A percentile compares a stretch with the other conserved stretches of the same genome.
Evolutionary conservation across 768 basidiomycete genomes (phyloP).

Genomic region (Hericium erinaceus): DNA sequence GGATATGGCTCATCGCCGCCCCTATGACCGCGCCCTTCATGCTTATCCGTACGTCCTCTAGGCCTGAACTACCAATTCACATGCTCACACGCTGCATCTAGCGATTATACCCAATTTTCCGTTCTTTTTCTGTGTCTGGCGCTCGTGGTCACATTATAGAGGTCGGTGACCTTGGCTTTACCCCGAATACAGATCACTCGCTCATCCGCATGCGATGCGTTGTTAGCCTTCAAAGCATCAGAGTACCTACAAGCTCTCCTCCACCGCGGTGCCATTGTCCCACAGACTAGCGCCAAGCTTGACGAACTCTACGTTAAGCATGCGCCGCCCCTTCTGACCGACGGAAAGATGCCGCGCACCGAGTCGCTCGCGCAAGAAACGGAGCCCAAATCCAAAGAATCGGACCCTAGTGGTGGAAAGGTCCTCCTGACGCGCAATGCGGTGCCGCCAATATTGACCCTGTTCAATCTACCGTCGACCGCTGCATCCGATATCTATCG

Average conservation of each 20-base stretch:
- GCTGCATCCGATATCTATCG: slow-evolving; percentile 46
- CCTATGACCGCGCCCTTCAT: slow-evolving; percentile 72
- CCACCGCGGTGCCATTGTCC: slow-evolving; percentile 43
- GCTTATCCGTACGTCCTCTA: slow-evolving; percentile 53
- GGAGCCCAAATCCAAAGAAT: neutral
- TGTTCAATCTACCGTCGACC: slow-evolving; percentile 36
- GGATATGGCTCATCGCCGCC: slow-evolving; percentile 52
- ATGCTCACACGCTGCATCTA: slow-evolving; percentile 19
- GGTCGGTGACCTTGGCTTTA: slow-evolving; percentile 29
- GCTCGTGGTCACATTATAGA: slow-evolving; percentile 78
- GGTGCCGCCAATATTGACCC: slow-evolving; percentile 39
- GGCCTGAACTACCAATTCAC: neutral
- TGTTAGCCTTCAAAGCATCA: slow-evolving; percentile 59
- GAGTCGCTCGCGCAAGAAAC: slow-evolving; percentile 2
- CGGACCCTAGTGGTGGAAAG: slow-evolving; percentile 10
- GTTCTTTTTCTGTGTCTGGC: slow-evolving; percentile 80
- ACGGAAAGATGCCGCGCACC: neutral
- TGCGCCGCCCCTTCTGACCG: slow-evolving; percentile 10
- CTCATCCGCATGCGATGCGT: neutral
- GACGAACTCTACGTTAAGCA: slow-evolving; percentile 44
- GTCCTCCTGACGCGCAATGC: slow-evolving; percentile 44
- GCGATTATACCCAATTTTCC: slow-evolving; percentile 79
- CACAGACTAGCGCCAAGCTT: slow-evolving; percentile 43
- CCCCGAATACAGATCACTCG: neutral
- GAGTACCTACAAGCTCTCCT: slow-evolving; percentile 57